Percentiles rank a stretch among this genome's conserved stretches.
These are phyloP conservation scores for Blastomyces percursus DNA, from an alignment of 2,329 filamentous ascomycete genomes.

Conservation along the genomic window DNA sequence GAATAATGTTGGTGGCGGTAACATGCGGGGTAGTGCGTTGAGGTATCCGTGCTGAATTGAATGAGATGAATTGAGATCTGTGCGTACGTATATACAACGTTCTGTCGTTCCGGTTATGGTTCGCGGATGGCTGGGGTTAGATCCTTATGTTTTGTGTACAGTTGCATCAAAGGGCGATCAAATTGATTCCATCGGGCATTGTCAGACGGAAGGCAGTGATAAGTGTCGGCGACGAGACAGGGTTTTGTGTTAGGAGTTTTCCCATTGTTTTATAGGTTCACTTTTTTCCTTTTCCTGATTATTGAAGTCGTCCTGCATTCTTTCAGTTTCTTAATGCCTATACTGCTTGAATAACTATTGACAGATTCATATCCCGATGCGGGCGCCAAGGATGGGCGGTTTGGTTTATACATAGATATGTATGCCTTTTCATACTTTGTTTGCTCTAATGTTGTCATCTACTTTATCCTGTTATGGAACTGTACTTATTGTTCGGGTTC, in stretches of 20 bases:
- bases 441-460: not conserved
- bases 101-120: not conserved
- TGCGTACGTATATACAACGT: not conserved
- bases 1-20: conserved; percentile 19
- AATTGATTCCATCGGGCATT: too few species aligned
- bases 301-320: not conserved
- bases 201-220: too few species aligned
- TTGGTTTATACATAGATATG: not conserved
- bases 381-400: not conserved
- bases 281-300: not conserved
- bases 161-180: not conserved
- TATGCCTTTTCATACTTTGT: not conserved
- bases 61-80: not conserved
- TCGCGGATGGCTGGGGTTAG: not conserved
- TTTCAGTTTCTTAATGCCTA: not conserved
- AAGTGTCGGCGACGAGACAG: not conserved
- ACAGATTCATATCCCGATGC: not conserved
- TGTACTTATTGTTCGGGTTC: not conserved
- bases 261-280: too few species aligned
- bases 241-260: too few species aligned
- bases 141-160: not conserved
- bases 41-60: conserved; percentile 19
- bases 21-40: conserved; percentile 23
- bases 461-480: not conserved
- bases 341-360: not conserved